These are phyloP conservation scores for Corylus avellana DNA, from an alignment of 306 rosid species.

Conservation along the genomic window DNA sequence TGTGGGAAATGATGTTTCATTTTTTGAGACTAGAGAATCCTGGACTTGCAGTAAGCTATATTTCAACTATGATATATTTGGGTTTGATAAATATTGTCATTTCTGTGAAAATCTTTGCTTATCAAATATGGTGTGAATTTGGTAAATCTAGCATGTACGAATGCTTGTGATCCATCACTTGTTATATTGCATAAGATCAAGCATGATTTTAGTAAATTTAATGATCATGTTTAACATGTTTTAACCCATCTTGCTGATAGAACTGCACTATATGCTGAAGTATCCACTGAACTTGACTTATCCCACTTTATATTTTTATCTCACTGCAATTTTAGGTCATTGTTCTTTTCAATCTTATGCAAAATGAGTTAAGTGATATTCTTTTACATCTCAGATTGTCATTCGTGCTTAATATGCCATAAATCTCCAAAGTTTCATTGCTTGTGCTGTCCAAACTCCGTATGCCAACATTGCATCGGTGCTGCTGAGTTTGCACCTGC, in stretches of 20 bases:
- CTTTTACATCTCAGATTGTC: slow-evolving; percentile 51
- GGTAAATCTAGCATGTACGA: not conserved
- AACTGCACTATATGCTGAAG: not conserved
- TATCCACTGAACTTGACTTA: not conserved
- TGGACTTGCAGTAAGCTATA: slow-evolving; percentile 68
- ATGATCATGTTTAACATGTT: not conserved
- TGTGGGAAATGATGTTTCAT: slow-evolving; percentile 32
- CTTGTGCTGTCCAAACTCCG: slow-evolving; percentile 57
- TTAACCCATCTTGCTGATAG: not conserved
- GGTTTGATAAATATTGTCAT: not conserved
- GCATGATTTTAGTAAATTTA: too few relatives aligned
- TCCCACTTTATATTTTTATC: not conserved
- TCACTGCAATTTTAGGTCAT: not conserved
- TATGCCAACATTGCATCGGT: slow-evolving; percentile 48
- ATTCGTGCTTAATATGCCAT: slow-evolving; percentile 51
- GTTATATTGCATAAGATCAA: not conserved
- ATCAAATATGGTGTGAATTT: not conserved
- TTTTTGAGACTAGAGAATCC: not conserved
- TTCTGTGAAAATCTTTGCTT: not conserved
- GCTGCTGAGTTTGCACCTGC: slow-evolving; percentile 35
- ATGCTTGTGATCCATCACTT: not conserved
- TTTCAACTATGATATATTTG: slow-evolving; percentile 2
- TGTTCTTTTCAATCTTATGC: not conserved
- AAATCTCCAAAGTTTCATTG: slow-evolving; percentile 48
- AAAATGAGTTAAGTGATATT: not conserved